A percentile compares a stretch with the other conserved stretches of the same genome.
These are phyloP conservation scores for Pichia sporocuriosa DNA, from an alignment of 805 yeast genomes.

Conservation along the genomic window DNA sequence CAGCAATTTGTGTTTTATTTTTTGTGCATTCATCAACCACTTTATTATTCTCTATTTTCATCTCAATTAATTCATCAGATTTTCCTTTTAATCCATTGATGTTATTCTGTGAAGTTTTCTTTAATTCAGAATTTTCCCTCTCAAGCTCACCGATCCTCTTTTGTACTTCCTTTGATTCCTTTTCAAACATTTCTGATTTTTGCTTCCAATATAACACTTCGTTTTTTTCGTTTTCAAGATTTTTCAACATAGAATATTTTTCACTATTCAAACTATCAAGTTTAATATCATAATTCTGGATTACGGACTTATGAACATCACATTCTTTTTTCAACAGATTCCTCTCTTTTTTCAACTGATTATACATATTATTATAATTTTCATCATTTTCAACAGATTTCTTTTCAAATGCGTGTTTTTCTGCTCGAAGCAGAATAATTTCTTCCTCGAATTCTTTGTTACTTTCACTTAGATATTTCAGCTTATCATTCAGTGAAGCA, in stretches of 20 bases:
- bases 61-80: background rate
- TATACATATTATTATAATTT: background rate
- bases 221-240: background rate
- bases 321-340: constrained; percentile 1
- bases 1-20: too few relatives aligned
- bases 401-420: background rate
- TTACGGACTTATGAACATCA: constrained; percentile 1
- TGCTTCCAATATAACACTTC: constrained; percentile 2
- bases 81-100: background rate
- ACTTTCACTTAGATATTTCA: background rate
- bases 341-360: constrained; percentile 2
- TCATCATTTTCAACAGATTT: background rate
- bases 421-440: background rate
- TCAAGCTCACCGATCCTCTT: background rate
- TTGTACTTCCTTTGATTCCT: background rate
- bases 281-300: constrained; percentile 2
- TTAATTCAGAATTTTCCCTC: background rate
- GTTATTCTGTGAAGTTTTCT: background rate
- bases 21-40: background rate
- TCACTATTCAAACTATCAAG: constrained; percentile 1
- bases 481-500: background rate
- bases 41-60: background rate
- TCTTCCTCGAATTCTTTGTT: background rate
- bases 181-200: background rate
- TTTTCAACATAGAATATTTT: background rate